Evolutionary conservation across 1,139 yeast species (phyloP).

Genomic region (Candida frijolesensis): DNA sequence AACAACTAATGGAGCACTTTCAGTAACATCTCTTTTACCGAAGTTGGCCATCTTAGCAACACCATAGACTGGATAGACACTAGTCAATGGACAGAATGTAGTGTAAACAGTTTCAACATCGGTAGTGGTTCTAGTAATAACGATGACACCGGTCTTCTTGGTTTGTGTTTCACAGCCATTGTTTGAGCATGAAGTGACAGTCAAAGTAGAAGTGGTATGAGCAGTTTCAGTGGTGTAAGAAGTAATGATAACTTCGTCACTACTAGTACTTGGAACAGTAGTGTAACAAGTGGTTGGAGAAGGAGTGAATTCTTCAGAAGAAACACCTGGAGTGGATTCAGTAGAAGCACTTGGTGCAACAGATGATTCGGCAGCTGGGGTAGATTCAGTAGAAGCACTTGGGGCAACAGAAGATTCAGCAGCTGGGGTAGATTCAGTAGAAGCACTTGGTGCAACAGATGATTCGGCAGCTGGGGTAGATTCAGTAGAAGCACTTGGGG

Average conservation of each 20-base stretch:
- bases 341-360: not conserved
- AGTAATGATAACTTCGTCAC: constrained; percentile 9
- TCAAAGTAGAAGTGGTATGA: constrained; percentile 17
- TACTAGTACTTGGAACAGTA: constrained; percentile 6
- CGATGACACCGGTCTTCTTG: constrained; percentile 28
- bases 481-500: not conserved
- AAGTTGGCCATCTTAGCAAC: not conserved
- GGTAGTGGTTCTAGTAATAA: constrained; percentile 13
- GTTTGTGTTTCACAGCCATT: constrained; percentile 20
- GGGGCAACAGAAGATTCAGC: not conserved
- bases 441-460: not conserved
- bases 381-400: not conserved
- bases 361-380: not conserved
- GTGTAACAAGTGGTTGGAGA: constrained; percentile 2
- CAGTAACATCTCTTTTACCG: not conserved
- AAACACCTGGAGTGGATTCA: not conserved
- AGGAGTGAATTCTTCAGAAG: not conserved
- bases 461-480: not conserved
- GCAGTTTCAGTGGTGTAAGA: constrained; percentile 9
- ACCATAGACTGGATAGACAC: not conserved
- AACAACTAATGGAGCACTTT: not conserved
- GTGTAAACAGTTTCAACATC: constrained; percentile 24
- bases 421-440: not conserved
- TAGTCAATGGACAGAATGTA: constrained; percentile 22
- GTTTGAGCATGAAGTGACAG: constrained; percentile 23